Percentiles rank a stretch among this genome's conserved stretches.
phyloP scores from a whole-genome alignment of 1,284 basidiomycete genomes.

The Coniferiporia sulphurascens region DNA sequence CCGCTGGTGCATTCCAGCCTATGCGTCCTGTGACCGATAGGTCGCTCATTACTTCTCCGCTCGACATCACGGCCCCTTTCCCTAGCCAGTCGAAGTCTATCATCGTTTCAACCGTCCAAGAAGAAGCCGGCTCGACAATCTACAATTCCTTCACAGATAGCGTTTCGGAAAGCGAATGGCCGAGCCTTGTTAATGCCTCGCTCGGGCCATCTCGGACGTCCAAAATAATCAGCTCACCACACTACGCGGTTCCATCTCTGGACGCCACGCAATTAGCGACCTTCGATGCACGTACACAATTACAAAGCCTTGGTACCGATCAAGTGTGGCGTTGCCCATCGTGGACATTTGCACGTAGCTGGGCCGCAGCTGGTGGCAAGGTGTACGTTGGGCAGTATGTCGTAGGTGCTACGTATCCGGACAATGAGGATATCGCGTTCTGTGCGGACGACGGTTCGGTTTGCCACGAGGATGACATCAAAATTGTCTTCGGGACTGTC shows the following conservation, averaged over 20 bases:
- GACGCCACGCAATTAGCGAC: conserved; percentile 27
- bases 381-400: conserved; percentile 70
- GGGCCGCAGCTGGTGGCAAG: conserved; percentile 56
- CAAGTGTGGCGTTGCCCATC: conserved; percentile 64
- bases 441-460: conserved; percentile 54
- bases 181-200: conserved; percentile 35
- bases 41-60: conserved; percentile 49
- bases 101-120: conserved; percentile 59
- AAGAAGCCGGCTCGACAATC: conserved; percentile 65
- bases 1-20: conserved; percentile 49
- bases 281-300: conserved; percentile 47
- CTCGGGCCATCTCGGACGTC: conserved; percentile 47
- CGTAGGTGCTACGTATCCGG: conserved; percentile 65
- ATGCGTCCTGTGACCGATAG: conserved; percentile 61
- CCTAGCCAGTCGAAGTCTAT: conserved; percentile 57
- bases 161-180: conserved; percentile 39
- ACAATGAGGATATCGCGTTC: conserved; percentile 48
- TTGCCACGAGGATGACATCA: conserved; percentile 73
- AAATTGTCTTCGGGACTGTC: conserved; percentile 73
- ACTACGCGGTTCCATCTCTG: conserved; percentile 43
- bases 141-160: conserved; percentile 40
- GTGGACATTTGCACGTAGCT: conserved; percentile 65
- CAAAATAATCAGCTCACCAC: conserved; percentile 41
- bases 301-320: conserved; percentile 65
- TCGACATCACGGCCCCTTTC: conserved; percentile 53